Percentiles rank a stretch among this genome's conserved stretches.
phyloP scores from a whole-genome alignment of 2,329 filamentous ascomycete genomes.

The Clarireedia homoeocarpa region DNA sequence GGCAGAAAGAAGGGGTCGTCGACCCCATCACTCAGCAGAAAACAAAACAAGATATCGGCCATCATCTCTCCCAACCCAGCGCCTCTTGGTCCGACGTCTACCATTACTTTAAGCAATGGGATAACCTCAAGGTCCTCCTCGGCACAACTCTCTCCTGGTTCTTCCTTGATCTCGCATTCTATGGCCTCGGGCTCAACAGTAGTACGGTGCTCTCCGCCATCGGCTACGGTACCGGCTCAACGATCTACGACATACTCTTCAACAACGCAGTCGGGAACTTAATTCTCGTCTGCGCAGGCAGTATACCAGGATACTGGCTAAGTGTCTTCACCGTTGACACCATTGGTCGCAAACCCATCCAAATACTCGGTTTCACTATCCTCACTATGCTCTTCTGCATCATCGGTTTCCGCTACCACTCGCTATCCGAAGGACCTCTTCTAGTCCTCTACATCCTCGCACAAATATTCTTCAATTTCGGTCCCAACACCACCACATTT shows the following conservation, averaged over 20 bases:
- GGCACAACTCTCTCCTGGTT: constrained; percentile 79
- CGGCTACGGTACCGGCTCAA: constrained; percentile 56
- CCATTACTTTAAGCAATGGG: constrained; percentile 60
- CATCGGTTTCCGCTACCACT: constrained; percentile 52
- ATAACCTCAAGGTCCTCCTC: constrained; percentile 61
- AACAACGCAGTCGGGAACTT: constrained; percentile 71
- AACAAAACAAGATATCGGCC: constrained; percentile 44
- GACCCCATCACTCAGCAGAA: constrained; percentile 42
- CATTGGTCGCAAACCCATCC: constrained; percentile 69
- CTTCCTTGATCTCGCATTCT: constrained; percentile 64
- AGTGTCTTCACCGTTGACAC: constrained; percentile 67
- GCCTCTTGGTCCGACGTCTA: constrained; percentile 64
- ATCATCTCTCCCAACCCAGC: constrained; percentile 53
- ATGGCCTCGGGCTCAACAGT: constrained; percentile 69
- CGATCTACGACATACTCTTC: constrained; percentile 60
- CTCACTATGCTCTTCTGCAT: constrained; percentile 55
- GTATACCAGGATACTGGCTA: constrained; percentile 74
- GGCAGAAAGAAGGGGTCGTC: constrained; percentile 39
- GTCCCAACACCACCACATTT: constrained; percentile 59
- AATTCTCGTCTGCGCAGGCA: constrained; percentile 68
- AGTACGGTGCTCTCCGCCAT: constrained; percentile 63
- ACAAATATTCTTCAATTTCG: constrained; percentile 61
- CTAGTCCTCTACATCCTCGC: constrained; percentile 55
- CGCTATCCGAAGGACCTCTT: constrained; percentile 40
- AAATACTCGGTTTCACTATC: constrained; percentile 53